Percentiles rank a stretch among this genome's conserved stretches.
These are phyloP conservation scores for Saccharomycopsis fermentans DNA, from an alignment of 805 yeast genomes.

Conservation along the genomic window DNA sequence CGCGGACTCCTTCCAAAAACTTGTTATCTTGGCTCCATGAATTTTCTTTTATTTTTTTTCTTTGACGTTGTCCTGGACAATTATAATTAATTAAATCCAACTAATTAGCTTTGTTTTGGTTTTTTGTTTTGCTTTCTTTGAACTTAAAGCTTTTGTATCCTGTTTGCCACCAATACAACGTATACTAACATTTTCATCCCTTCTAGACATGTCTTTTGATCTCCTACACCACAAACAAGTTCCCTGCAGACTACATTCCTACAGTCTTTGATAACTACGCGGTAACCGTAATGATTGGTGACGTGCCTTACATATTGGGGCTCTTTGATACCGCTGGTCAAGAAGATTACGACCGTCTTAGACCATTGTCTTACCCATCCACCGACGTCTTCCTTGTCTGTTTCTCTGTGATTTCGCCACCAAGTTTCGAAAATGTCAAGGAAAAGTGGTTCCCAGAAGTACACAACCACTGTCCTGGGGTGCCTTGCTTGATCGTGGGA, in stretches of 20 bases:
- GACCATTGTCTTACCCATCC: constrained; percentile 94
- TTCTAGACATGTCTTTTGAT: constrained; percentile 78
- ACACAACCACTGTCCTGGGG: constrained; percentile 97
- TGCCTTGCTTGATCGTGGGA: constrained; percentile 93
- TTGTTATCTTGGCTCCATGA: no score
- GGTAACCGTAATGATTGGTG: constrained; percentile 92
- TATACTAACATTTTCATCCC: constrained; percentile 13
- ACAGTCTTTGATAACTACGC: constrained; percentile 97
- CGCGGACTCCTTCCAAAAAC: no score
- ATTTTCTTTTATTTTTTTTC: no score
- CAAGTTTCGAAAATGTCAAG: constrained; percentile 92
- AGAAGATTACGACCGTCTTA: constrained; percentile 95
- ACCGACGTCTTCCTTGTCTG: constrained; percentile 95
- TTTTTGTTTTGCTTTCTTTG: no score
- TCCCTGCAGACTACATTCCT: constrained; percentile 97
- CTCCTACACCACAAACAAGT: constrained; percentile 92
- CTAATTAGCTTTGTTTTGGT: no score
- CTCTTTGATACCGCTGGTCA: constrained; percentile 98
- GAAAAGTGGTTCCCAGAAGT: constrained; percentile 99
- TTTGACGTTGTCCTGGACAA: no score
- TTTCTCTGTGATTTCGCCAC: constrained; percentile 93
- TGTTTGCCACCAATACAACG: background rate
- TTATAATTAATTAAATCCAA: no score
- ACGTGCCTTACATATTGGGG: constrained; percentile 96
- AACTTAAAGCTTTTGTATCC: no score